Percentiles rank a stretch among this genome's conserved stretches.
Evolutionary conservation across 2,329 filamentous ascomycete species (phyloP).

Genomic region (Ophiostoma ulmi): DNA sequence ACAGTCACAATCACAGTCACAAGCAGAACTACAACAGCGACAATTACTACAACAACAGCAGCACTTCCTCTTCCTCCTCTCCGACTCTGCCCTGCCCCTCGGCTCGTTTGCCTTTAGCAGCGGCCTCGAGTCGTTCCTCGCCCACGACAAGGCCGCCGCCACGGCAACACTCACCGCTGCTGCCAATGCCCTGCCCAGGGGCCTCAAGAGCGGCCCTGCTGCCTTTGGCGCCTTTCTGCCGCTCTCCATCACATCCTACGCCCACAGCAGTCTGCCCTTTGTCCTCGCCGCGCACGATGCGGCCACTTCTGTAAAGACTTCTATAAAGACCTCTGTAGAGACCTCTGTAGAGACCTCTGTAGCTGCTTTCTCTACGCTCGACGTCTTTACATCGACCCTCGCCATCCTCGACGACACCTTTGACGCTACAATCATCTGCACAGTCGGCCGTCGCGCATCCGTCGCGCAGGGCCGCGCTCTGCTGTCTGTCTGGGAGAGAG

Average conservation of each 20-base stretch:
- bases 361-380: neutral
- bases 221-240: constrained; percentile 62
- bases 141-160: constrained; percentile 45
- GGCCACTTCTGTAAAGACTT: neutral
- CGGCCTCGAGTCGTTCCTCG: constrained; percentile 75
- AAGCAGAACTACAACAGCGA: neutral
- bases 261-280: constrained; percentile 69
- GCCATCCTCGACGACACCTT: constrained; percentile 64
- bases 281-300: constrained; percentile 60
- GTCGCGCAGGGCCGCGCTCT: constrained; percentile 71
- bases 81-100: constrained; percentile 75
- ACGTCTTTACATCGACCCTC: constrained; percentile 35
- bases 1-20: constrained; percentile 7
- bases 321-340: too few relatives aligned
- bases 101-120: constrained; percentile 85
- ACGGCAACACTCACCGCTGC: neutral
- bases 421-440: constrained; percentile 71
- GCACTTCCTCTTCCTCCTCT: constrained; percentile 70
- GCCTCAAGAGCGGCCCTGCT: constrained; percentile 32
- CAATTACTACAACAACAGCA: constrained; percentile 30
- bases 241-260: constrained; percentile 65
- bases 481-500: constrained; percentile 70
- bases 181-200: constrained; percentile 14
- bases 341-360: too few relatives aligned
- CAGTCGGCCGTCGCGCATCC: constrained; percentile 71